Base-by-base conservation (phyloP, 108 stramenopile genomes). In the Nannochloropsis gaditana region DNA sequence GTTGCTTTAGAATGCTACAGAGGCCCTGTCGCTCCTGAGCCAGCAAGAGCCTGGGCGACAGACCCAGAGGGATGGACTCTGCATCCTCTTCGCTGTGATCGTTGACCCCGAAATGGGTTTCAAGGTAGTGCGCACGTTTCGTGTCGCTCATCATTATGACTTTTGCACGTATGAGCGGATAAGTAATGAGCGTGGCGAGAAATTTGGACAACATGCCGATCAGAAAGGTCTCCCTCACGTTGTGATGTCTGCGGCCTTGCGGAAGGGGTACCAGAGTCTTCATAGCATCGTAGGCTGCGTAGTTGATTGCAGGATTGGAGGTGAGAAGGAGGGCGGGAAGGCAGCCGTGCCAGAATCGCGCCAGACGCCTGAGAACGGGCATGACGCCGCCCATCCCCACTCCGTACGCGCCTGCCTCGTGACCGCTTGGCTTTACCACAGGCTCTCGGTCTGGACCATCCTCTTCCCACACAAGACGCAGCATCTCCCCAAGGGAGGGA, bases 91-190 rank as follows among this genome's bases (percentile, higher is more conserved):
- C 59, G 31, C 31, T 31, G 31, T 31, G 31, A 73, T 73, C 59
- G 4, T 73, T 73, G 5, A 15, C 59, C 8, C 59, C 59, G 1
- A 31, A 31, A 31, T 31, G 31, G 31, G 31, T 31, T 31, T 31
- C 31, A 31, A 31, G 31, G 45, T 42, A 43, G 11, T n/a, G 43
- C n/a, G 8, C 79, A 42, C 84, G 21, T n/a, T 44, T 50, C 47
- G n/a, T 31, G 45, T 80, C 43, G n/a, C 87, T 85, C 95, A 97
- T 96, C 87, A 97, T 83, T 59, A 96, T 87, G 45, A 96, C 94
- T 87, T 97, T 97, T 42, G 95, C 94, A 47, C 96, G 93, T 83
- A 97, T 96, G 21, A 97, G 87, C 0, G 97, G 97, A 88, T 97
- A 97, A 9, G 97, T 97, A 41, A 92, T 84, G 8, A 96, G 88